Evolutionary conservation across 345 rosid genomes (phyloP).

Genomic region (Eutrema heterophyllum): DNA sequence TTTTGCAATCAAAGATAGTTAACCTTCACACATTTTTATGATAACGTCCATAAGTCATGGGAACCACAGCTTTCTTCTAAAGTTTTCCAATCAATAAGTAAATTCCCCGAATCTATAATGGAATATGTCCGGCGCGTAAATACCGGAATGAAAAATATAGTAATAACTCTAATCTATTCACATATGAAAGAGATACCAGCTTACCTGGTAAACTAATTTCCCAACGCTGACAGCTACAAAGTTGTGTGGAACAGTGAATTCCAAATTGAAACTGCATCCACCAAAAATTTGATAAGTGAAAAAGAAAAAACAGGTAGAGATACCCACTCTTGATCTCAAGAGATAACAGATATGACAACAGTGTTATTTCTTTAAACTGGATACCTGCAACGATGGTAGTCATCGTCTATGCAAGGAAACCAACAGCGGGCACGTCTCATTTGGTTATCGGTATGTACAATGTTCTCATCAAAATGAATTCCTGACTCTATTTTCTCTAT

Average conservation of each 20-base stretch:
- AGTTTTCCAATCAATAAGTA: not conserved
- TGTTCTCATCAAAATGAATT: slow-evolving; percentile 70
- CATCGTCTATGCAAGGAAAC: slow-evolving; percentile 92
- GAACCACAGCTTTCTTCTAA: not conserved
- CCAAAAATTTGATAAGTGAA: not conserved
- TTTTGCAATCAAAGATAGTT: not conserved
- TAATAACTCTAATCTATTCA: slow-evolving; percentile 7
- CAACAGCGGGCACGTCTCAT: slow-evolving; percentile 93
- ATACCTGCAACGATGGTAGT: slow-evolving; percentile 84
- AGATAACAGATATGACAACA: not conserved
- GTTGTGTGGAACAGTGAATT: slow-evolving; percentile 87
- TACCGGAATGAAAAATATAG: not conserved
- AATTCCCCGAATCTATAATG: not conserved
- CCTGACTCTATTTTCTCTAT: slow-evolving; percentile 90
- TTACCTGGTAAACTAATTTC: slow-evolving; percentile 80
- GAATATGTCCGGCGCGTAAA: not conserved
- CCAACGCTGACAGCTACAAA: slow-evolving; percentile 93
- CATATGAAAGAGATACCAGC: slow-evolving; percentile 22
- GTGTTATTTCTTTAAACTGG: not conserved
- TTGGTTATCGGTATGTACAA: slow-evolving; percentile 84
- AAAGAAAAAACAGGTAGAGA: not conserved
- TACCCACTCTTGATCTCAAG: slow-evolving; percentile 1
- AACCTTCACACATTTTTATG: not conserved
- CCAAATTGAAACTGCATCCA: slow-evolving; percentile 78
- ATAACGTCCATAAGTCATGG: not conserved